Evolutionary conservation across 208 protist genomes (phyloP).

Genomic region (Phytomonas francai): DNA sequence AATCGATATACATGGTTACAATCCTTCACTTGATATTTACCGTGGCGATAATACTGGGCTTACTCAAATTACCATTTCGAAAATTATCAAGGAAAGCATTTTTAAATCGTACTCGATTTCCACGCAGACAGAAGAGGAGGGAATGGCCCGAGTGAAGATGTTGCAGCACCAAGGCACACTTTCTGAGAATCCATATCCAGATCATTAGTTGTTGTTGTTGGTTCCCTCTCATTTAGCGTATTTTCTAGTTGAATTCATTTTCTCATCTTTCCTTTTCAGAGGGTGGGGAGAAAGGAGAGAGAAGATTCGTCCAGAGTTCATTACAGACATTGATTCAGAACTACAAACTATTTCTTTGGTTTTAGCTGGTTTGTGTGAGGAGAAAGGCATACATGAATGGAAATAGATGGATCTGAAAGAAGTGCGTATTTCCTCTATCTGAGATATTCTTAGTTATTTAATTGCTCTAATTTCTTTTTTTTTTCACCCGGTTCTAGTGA

Average conservation of each 20-base stretch:
- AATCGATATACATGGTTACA: conserved; percentile 70
- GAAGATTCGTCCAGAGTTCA: neutral
- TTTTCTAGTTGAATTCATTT: neutral
- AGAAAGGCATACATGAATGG: neutral
- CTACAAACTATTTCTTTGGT: neutral
- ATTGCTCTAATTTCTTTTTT: conserved; percentile 10
- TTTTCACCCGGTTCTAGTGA: neutral
- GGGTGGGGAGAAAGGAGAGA: too few species aligned
- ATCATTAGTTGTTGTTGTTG: conserved; percentile 26
- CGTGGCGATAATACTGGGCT: conserved; percentile 60
- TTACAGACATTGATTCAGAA: neutral
- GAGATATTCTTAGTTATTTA: neutral
- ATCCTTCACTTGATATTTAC: conserved; percentile 42
- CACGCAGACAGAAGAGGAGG: conserved; percentile 72
- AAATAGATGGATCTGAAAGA: neutral
- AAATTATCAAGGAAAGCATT: conserved; percentile 74
- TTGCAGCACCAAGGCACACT: conserved; percentile 77
- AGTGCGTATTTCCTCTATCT: conserved; percentile 2
- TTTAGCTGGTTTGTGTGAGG: neutral
- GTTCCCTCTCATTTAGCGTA: neutral
- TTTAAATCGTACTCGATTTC: conserved; percentile 73
- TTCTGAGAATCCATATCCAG: conserved; percentile 75
- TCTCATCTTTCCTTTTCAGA: neutral
- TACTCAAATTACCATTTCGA: conserved; percentile 62
- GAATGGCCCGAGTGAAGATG: conserved; percentile 65